Evolutionary conservation across 140 eudicot genomes (phyloP), one percentile per base, ranked within the genome.

Genomic region (Flaveria floridana): DNA sequence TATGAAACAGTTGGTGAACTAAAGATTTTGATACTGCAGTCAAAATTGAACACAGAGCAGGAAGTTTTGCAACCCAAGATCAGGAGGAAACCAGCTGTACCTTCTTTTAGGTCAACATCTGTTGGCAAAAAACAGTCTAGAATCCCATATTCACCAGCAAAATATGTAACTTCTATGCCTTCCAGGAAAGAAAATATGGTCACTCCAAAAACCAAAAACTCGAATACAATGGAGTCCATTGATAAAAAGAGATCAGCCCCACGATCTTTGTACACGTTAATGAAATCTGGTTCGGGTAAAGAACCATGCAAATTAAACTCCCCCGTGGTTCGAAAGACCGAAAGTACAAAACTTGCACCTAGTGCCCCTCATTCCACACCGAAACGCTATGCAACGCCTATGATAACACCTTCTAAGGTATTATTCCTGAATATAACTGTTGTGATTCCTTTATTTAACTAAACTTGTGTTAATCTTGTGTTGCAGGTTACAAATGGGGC

Each of bases 111-210:
- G 78, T 80, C 96, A 56, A 20, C 84, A n/a, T 76, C 89, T 62
- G 63, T 80, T 47, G 71, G 80, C 66, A 74, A 72, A n/a, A 89
- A 80, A 80, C 83, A 82, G 68, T 65, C 84, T 47, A 78, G 71
- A 78, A 52, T 84, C 82, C 85, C 93, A 69, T 71, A 79, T 75
- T 79, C 91, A 48, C 89, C 94, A 41, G 82, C 91, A 44, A 88
- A 78, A 76, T 78, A 72, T 39, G 75, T 74, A 30, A 77, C 86
- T 56, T 77, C 89, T 47, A 65, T 73, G 61, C 87, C 72, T 72
- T 62, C 85, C 20, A 82, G 78, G 56, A 91, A 89, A 79, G 95
- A 87, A 73, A 84, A 81, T 59, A 70, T 76, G 68, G 70, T 76
- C 56, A 87, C 86, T 59, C 83, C 85, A 50, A 80, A 72, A 18